phyloP scores from a whole-genome alignment of 83 land plant species.

The Larix sibirica region DNA sequence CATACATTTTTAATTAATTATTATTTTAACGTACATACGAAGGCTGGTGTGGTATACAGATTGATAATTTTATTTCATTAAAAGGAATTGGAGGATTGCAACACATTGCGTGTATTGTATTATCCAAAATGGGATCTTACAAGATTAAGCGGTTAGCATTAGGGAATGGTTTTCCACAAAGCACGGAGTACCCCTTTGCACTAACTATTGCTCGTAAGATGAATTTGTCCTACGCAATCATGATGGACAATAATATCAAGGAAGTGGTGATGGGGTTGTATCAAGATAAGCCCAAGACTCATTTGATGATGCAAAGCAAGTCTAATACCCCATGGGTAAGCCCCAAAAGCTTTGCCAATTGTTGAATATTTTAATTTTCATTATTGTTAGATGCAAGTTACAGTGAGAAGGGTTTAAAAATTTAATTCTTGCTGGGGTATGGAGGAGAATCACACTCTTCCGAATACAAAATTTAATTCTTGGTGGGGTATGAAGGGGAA shows the following conservation, averaged over 20 bases:
- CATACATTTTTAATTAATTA: too few relatives aligned
- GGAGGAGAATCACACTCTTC: too few relatives aligned
- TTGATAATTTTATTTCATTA: too few relatives aligned
- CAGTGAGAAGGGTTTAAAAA: background rate
- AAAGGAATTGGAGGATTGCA: too few relatives aligned
- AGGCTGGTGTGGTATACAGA: too few relatives aligned
- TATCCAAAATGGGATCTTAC: too few relatives aligned
- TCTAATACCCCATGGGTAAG: conserved; percentile 71
- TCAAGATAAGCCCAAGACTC: conserved; percentile 66
- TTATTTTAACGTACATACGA: too few relatives aligned
- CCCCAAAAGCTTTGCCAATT: background rate
- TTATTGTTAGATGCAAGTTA: background rate
- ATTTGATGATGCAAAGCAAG: conserved; percentile 73
- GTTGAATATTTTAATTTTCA: background rate
- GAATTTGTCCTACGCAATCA: conserved; percentile 32
- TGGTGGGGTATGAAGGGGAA: background rate
- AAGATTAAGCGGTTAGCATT: too few relatives aligned
- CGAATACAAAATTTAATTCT: background rate
- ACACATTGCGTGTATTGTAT: too few relatives aligned
- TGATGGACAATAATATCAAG: conserved; percentile 50
- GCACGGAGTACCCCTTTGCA: conserved; percentile 27
- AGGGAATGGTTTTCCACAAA: conserved; percentile 54
- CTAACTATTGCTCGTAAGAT: conserved; percentile 45
- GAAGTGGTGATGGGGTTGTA: conserved; percentile 70
- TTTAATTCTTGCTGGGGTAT: too few relatives aligned